Evolutionary conservation across 129 eudicot genomes (phyloP), one percentile per base, ranked within the genome.

Genomic region (Chrysanthemum lavandulifolium): DNA sequence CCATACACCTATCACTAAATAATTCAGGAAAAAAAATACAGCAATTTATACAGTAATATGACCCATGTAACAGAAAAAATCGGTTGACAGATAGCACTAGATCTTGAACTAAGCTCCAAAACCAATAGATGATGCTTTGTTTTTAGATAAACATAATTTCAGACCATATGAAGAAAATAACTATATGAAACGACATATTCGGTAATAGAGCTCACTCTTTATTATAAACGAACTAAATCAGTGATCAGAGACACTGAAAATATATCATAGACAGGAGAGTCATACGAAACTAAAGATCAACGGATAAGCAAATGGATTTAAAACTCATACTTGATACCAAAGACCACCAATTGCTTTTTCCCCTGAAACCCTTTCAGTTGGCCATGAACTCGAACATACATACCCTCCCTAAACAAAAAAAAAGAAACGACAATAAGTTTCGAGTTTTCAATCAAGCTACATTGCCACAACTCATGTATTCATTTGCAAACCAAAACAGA

Each of bases 361-460:
- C 97, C 99, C 83, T 88, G 89, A 78, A 82, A 90, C 76, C 89
- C 86, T 77, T 83, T 94, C 86, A 94, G 82, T 65, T 88, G 96
- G 53, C 96, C 99, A 79, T 86, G 87, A 71, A 94, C 80, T 10
- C 97, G 92, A 29, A 88, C 94, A 80, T 94, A 86, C 79, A 71
- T 80, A 43, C 91, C 94, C 58, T 94, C 88, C 80, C 99, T 94
- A 72, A 13, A 61, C 60, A 59, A 14, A 27, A 13, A 19, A 73
- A 23, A 51, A n/a, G 2, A 23, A 68, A 19, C 50, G 47, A 9
- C 10, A 65, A 73, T 16, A 13, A 72, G 56, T 10, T 11, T 62
- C 1, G 77, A 9, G 12, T 54, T 48, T 73, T 29, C 63, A 69
- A 67, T 47, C 60, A 65, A 2, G 40, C 45, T 14, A 54, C 45